Evolutionary conservation across 768 basidiomycete species (phyloP).

Genomic region (Rhodotorula paludigena): DNA sequence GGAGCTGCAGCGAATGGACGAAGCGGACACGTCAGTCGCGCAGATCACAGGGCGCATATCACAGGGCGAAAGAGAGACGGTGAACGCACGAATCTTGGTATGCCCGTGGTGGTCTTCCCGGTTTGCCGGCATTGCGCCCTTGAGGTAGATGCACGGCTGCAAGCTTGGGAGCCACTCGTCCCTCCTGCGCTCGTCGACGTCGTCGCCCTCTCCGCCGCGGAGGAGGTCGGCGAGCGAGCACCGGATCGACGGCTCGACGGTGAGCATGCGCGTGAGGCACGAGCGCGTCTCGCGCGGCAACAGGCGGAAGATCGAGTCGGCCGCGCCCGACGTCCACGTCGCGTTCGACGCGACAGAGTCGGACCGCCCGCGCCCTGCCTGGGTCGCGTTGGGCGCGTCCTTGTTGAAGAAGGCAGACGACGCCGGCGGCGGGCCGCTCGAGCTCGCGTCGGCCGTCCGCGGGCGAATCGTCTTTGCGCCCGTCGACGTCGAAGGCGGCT

Average conservation of each 20-base stretch:
- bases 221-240: constrained; percentile 90
- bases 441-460: neutral
- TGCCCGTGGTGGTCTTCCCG: constrained; percentile 18
- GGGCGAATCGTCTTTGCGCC: neutral
- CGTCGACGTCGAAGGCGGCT: neutral
- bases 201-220: constrained; percentile 58
- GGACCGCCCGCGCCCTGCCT: constrained; percentile 26
- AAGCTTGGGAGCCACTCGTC: constrained; percentile 84
- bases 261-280: constrained; percentile 87
- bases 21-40: neutral
- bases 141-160: constrained; percentile 54
- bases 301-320: constrained; percentile 92
- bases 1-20: neutral
- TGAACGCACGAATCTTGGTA: constrained; percentile 26
- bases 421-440: neutral
- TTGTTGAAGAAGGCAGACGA: neutral
- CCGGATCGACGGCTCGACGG: constrained; percentile 77
- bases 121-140: constrained; percentile 4
- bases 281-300: constrained; percentile 87
- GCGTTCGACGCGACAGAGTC: constrained; percentile 48
- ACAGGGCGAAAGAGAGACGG: neutral
- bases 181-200: constrained; percentile 56
- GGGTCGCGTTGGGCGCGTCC: constrained; percentile 14
- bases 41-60: neutral
- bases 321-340: constrained; percentile 66